phyloP scores from a whole-genome alignment of 2,329 filamentous ascomycete species.

The Didymella lethalis region DNA sequence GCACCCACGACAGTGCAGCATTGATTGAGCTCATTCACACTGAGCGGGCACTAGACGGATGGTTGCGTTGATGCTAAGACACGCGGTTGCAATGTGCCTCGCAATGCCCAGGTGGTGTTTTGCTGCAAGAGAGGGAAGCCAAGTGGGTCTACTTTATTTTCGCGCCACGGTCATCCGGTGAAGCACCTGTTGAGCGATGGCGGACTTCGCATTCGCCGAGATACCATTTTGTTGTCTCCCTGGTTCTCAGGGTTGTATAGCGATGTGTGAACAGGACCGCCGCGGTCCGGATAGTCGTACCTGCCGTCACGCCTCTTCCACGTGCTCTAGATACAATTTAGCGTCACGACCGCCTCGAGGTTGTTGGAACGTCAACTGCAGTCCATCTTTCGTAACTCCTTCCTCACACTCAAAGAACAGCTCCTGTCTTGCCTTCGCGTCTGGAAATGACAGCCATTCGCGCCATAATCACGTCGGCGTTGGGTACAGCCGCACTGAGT shows the following conservation, averaged over 20 bases:
- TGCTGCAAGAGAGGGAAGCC: slow-evolving; percentile 11
- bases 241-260: neutral
- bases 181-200: slow-evolving; percentile 11
- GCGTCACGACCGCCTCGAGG: neutral
- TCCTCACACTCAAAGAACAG: neutral
- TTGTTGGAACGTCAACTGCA: slow-evolving; percentile 10
- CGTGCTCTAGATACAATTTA: neutral
- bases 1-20: neutral
- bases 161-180: slow-evolving; percentile 15
- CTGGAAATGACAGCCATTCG: neutral
- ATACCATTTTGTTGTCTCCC: neutral
- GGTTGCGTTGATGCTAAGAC: neutral
- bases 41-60: neutral
- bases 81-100: neutral
- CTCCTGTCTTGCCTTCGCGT: neutral
- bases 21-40: neutral
- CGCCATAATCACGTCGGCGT: neutral
- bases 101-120: slow-evolving; percentile 15
- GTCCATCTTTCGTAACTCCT: slow-evolving; percentile 5
- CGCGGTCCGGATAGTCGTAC: neutral
- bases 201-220: neutral
- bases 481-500: neutral
- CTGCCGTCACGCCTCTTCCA: neutral
- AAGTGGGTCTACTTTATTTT: slow-evolving; percentile 14
- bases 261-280: neutral